Conservation (phyloP, 495 filamentous ascomycete species). For the Penicillium lagena region DNA sequence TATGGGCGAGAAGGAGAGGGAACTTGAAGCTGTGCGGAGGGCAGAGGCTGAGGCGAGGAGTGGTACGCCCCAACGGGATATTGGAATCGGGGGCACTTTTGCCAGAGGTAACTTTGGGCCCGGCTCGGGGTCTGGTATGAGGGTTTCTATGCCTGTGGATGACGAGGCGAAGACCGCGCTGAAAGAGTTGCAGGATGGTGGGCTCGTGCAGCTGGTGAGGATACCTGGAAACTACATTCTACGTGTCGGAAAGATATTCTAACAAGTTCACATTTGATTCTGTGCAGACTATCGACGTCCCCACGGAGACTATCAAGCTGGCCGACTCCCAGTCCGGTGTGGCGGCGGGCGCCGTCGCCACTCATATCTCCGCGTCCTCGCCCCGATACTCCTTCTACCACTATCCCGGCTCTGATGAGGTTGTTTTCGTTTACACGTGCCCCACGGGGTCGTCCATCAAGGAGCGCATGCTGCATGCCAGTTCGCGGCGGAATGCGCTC, state of each 20-base stretch:
- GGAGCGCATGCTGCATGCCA: constrained; percentile 91
- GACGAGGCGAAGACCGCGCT: constrained; percentile 63
- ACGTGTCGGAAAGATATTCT: constrained; percentile 1
- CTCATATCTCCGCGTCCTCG: constrained; percentile 67
- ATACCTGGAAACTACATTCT: not conserved
- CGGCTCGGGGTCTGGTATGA: constrained; percentile 47
- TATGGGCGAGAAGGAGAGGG: constrained; percentile 82
- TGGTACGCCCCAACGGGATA: constrained; percentile 58
- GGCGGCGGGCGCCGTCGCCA: constrained; percentile 45
- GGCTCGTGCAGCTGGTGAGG: constrained; percentile 77
- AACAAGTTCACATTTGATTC: constrained; percentile 10
- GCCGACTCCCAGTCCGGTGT: constrained; percentile 47
- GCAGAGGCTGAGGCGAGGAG: constrained; percentile 72
- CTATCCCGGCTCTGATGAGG: constrained; percentile 54
- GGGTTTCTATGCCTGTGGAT: constrained; percentile 59
- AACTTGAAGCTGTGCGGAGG: constrained; percentile 66
- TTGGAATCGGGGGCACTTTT: constrained; percentile 55
- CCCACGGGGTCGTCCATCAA: constrained; percentile 75
- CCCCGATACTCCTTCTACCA: constrained; percentile 91
- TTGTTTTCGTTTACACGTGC: constrained; percentile 94
- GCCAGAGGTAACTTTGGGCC: constrained; percentile 32
- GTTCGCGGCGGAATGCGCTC: constrained; percentile 68
- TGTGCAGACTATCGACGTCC: constrained; percentile 51
- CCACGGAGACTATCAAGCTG: constrained; percentile 73
- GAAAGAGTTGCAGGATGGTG: constrained; percentile 48